These are phyloP conservation scores for Boletales sp. DNA, from an alignment of 768 basidiomycete genomes.

Conservation along the genomic window DNA sequence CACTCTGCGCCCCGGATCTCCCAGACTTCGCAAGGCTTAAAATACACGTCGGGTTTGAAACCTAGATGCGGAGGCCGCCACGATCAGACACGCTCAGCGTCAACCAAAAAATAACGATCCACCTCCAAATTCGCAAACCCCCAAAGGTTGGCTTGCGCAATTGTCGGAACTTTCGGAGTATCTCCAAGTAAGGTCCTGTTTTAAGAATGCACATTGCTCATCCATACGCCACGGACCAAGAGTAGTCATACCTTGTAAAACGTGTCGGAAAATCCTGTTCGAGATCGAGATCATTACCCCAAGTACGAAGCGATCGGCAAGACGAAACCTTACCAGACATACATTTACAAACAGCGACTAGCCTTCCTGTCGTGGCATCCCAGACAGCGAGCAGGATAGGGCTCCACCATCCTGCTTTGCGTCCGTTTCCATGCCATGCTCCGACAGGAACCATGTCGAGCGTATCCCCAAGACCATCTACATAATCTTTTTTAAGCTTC, in stretches of 20 bases:
- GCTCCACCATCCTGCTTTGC: constrained; percentile 91
- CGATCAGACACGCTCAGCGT: not conserved
- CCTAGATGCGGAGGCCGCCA: constrained; percentile 33
- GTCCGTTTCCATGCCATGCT: constrained; percentile 88
- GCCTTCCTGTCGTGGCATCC: constrained; percentile 56
- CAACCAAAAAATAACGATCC: constrained; percentile 12
- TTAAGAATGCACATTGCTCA: constrained; percentile 13
- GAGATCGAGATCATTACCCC: constrained; percentile 1
- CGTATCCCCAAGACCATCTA: constrained; percentile 72
- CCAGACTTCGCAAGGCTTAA: constrained; percentile 78
- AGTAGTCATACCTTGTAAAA: constrained; percentile 62
- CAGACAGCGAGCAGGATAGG: constrained; percentile 79
- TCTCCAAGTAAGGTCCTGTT: constrained; percentile 58
- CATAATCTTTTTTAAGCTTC: constrained; percentile 92
- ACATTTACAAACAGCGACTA: constrained; percentile 86
- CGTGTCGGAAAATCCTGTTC: constrained; percentile 73
- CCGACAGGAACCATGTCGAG: constrained; percentile 70
- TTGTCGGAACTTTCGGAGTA: constrained; percentile 55
- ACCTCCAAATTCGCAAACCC: constrained; percentile 69
- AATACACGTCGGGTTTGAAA: constrained; percentile 63
- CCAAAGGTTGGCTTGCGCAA: constrained; percentile 49
- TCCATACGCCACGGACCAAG: not conserved
- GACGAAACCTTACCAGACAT: constrained; percentile 61
- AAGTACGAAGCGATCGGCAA: not conserved
- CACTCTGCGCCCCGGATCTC: constrained; percentile 81